Evolutionary conservation across 1,139 yeast species (phyloP), one percentile per base, ranked within the genome.

Genomic region (Kodamaea sp.): DNA sequence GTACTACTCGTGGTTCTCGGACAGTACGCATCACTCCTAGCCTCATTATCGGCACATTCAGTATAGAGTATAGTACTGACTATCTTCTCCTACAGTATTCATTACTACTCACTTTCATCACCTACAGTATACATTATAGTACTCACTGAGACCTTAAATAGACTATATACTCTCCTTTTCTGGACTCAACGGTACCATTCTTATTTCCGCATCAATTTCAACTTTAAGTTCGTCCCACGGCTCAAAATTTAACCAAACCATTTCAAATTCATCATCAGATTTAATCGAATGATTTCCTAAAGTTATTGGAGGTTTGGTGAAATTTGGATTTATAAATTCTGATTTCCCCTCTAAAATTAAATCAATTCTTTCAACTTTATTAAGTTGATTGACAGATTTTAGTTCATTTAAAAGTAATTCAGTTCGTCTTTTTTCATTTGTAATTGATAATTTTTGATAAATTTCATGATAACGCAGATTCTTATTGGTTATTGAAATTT

Each of bases 191-290:
- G 79, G 79, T 12, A 75, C 65, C 37, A 73, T 60, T 37, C 78
- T 55, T 22, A 75, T 67, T 35, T 71, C 72, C 43, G 43, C 39
- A 31, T 48, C 50, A 3, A 76, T 70, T 37, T 75, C 80, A 24
- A 59, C 45, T 40, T 65, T 68, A 42, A 76, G 56, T 42, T 70
- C 74, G 12, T 63, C 70, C 81, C 81, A 76, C 0, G 81, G 81
- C 41, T 75, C 77, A 43, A 71, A 70, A 42, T 64, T 67, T 27
- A 59, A 48, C 77, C 77, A 71, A n/a, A 66, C 71, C 57, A 58
- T 53, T 25, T 71, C 73, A 37, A 71, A 67, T 11, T 70, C 73
- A 22, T 65, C 73, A 38, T 70, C 75, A 8, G 63, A 46, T 5
- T 66, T 68, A 37, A 71, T 50, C 20, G 48, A 44, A 45, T 67